Base-by-base conservation (phyloP, 768 basidiomycete genomes). In the Russula brevipes region DNA sequence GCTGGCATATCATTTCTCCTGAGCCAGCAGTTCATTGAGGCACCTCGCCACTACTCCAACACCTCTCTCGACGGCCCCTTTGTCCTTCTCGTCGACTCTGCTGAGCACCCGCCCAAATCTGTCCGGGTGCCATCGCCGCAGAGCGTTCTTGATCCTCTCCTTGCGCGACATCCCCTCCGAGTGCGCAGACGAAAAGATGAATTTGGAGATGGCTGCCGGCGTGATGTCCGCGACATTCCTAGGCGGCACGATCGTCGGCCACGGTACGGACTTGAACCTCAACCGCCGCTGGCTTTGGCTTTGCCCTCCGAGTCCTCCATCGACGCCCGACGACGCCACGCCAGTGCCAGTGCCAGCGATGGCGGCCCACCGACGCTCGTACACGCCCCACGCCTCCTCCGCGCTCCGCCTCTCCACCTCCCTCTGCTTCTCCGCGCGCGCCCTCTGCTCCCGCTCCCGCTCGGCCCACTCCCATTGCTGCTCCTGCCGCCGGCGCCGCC, bases 101-200 rank as follows among this genome's bases (percentile, higher is more conserved):
- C 69, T 72, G 57, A 87, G 72, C 47, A 87, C 64, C 44, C 86
- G 76, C 60, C 81, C 74, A 75, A 91, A 91, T 50, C 88, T 76
- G 73, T 92, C 90, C 3, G 90, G 91, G 70, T 93, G 90, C 89
- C 89, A 91, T 47, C 87, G 79, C 24, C 88, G 80, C 72, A 88
- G 80, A 0, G 87, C 88, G 33, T 73, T 77, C 51, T 84, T 81
- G 63, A 90, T 80, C 61, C 87, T 79, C 59, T 90, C 87, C 71
- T 84, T 88, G 64, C 78, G 79, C 42, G 84, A 76, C 65, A 82
- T 79, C 9, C 75, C 76, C 61, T 75, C 73, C 14, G 88, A 88
- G 72, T 91, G 88, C 16, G 76, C 64, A n/a, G 81, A 78, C 30
- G 86, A 87, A 45, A 89, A 73, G 50, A 93, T 74, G 72, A 92